These are phyloP conservation scores for Rostrohypoxylon terebratum DNA, from an alignment of 495 filamentous ascomycete species.

Conservation along the genomic window DNA sequence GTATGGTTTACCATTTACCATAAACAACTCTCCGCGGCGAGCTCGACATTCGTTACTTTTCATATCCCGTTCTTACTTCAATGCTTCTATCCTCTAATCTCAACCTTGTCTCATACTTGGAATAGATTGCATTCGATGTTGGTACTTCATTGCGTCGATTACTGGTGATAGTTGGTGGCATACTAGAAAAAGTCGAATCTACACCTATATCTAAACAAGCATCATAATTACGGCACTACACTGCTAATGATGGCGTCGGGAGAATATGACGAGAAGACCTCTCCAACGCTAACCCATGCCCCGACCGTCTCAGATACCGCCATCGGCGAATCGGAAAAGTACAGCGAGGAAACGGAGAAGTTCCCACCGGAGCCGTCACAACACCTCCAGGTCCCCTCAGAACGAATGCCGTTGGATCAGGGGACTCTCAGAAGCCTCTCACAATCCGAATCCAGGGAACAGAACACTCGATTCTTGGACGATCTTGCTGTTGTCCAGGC, in stretches of 20 bases:
- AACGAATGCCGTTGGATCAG: slow-evolving; percentile 21
- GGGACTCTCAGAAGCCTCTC: slow-evolving; percentile 30
- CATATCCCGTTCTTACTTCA: not conserved
- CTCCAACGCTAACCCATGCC: slow-evolving; percentile 39
- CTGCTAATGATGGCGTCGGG: slow-evolving; percentile 34
- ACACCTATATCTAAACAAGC: not conserved
- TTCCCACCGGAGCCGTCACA: slow-evolving; percentile 33
- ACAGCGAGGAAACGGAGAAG: slow-evolving; percentile 39
- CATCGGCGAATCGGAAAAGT: slow-evolving; percentile 37
- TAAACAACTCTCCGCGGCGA: slow-evolving; percentile 16
- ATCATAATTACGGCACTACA: not conserved
- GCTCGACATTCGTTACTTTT: slow-evolving; percentile 32
- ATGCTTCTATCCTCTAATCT: not conserved
- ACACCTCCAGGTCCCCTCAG: slow-evolving; percentile 40
- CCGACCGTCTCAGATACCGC: slow-evolving; percentile 46
- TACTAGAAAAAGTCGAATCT: not conserved
- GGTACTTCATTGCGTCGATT: not conserved
- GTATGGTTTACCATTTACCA: slow-evolving; percentile 7
- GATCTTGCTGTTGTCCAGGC: slow-evolving; percentile 85
- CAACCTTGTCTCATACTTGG: not conserved
- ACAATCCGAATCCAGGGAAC: slow-evolving; percentile 61
- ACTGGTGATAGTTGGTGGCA: not conserved
- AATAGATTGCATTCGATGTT: not conserved
- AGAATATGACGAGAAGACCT: slow-evolving; percentile 45
- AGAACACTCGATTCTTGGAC: slow-evolving; percentile 80